A percentile compares a stretch with the other conserved stretches of the same genome.
phyloP scores from a whole-genome alignment of 2,329 filamentous ascomycete genomes.

The Ophiostoma ips region DNA sequence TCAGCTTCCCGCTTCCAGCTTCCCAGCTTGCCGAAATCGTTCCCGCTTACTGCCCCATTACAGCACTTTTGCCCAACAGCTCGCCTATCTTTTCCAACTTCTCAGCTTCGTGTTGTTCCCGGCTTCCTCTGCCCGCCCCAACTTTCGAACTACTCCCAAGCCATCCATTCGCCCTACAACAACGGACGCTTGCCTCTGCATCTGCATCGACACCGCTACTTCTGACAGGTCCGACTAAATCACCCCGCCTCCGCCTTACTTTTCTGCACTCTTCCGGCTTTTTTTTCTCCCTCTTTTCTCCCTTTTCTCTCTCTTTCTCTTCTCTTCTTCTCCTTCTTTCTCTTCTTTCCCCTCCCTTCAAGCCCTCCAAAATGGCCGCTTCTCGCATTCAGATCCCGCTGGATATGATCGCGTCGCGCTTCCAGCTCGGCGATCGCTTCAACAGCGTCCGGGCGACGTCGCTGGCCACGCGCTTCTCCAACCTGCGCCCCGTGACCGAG shows the following conservation, averaged over 20 bases:
- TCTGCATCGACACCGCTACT: slow-evolving; percentile 10
- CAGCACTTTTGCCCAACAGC: no score
- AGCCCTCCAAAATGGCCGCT: slow-evolving; percentile 46
- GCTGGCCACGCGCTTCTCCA: slow-evolving; percentile 72
- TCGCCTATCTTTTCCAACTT: not conserved
- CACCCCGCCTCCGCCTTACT: not conserved
- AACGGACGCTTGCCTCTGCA: slow-evolving; percentile 5
- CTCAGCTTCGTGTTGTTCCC: not conserved
- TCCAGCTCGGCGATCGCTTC: slow-evolving; percentile 78
- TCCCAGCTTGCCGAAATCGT: no score
- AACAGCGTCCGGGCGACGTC: slow-evolving; percentile 68
- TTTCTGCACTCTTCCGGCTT: not conserved
- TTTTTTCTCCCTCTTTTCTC: no score
- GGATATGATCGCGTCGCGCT: slow-evolving; percentile 77
- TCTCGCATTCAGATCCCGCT: slow-evolving; percentile 77
- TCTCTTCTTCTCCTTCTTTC: not conserved
- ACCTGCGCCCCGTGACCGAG: slow-evolving; percentile 79
- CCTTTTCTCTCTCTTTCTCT: not conserved
- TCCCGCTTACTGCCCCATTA: not conserved
- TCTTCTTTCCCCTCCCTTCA: not conserved
- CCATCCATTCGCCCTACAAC: not conserved
- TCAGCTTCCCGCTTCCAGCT: no score
- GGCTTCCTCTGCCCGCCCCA: not conserved
- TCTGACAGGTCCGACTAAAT: slow-evolving; percentile 4
- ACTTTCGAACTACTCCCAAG: not conserved